Conservation (phyloP, 192 early-diverging fungal species). For the Geosiphon pyriformis region DNA sequence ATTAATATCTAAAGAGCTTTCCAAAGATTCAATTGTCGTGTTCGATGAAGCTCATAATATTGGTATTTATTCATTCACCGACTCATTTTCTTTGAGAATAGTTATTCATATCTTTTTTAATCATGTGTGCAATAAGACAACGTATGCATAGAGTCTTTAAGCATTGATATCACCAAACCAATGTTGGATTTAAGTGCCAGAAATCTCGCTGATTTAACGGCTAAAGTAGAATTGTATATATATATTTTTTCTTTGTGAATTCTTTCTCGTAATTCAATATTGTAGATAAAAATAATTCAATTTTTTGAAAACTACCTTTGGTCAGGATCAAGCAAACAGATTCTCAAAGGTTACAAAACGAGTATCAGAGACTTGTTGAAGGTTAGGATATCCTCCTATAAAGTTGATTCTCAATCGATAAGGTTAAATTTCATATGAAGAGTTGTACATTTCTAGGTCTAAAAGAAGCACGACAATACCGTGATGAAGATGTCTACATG, state of each 20-base stretch:
- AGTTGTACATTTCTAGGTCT: slow-evolving; percentile 47
- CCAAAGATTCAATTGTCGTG: slow-evolving; percentile 93
- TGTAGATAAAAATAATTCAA: neutral
- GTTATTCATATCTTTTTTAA: neutral
- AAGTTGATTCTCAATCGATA: no score
- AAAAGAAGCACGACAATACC: slow-evolving; percentile 58
- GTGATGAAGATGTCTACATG: slow-evolving; percentile 85
- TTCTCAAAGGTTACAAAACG: slow-evolving; percentile 80
- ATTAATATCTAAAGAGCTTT: slow-evolving; percentile 90
- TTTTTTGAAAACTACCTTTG: neutral
- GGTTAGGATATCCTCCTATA: slow-evolving; percentile 33
- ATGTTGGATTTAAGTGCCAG: slow-evolving; percentile 86
- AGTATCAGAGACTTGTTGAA: slow-evolving; percentile 88
- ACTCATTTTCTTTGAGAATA: slow-evolving; percentile 2
- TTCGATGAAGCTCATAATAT: slow-evolving; percentile 99
- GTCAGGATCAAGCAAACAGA: slow-evolving; percentile 77
- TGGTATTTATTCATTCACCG: slow-evolving; percentile 41
- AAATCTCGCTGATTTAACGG: slow-evolving; percentile 63
- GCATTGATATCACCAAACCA: slow-evolving; percentile 87
- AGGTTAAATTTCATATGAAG: neutral
- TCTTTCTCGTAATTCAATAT: neutral
- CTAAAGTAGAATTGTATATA: slow-evolving; percentile 65
- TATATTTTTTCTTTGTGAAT: neutral
- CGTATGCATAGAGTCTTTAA: slow-evolving; percentile 96
- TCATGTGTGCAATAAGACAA: slow-evolving; percentile 61